Base-by-base conservation (phyloP, 176 grass and related monocot species). In the Bothriochloa decipiens region DNA sequence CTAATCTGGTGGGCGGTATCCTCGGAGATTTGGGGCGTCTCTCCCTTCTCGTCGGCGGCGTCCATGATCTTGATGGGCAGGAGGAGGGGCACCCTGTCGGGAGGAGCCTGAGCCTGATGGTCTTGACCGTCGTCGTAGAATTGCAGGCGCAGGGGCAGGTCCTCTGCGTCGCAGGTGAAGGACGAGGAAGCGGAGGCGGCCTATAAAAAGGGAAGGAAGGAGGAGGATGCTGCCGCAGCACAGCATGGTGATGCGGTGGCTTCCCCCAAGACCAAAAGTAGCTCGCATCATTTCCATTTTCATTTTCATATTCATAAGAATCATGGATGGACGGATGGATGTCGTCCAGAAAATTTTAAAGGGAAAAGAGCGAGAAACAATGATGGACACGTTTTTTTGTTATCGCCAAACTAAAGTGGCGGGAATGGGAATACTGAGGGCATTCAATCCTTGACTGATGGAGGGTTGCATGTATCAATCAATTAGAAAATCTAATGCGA, bases 1-100 rank as follows among this genome's bases (percentile, higher is more conserved):
- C 89, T 87, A 64, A 90, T 90, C 84, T 90, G 89, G 75, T 90
- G 89, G 0, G 84, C 89, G 0, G 89, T 90, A 25, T 90, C 89
- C 1, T 87, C 89, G 1, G 89, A 87, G 81, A 74, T 20, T 18
- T 69, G 13, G 7, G 83, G 8, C 35, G 11, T 80, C 5, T 83
- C 68, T 4, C 49, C 75, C 80, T 87, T 83, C 2, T 90, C 84
- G 9, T 62, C 84, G 50, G 68, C 68, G 49, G 47, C 66, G 43
- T 74, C 71, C 79, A 82, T 82, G 67, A 68, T 87, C 69, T 83
- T 80, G 39, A 8, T 9, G 46, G 81, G 49, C 68, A 84, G 69
- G 23, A 84, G 79, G 66, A 82, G 63, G n/a, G 76, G 80, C 13
- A 20, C 68, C 40, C 11, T 63, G 22, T 75, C 47, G 12, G 20